Evolutionary conservation across 2,329 filamentous ascomycete species (phyloP), one percentile per base, ranked within the genome.

Genomic region (Aschersonia sp.): DNA sequence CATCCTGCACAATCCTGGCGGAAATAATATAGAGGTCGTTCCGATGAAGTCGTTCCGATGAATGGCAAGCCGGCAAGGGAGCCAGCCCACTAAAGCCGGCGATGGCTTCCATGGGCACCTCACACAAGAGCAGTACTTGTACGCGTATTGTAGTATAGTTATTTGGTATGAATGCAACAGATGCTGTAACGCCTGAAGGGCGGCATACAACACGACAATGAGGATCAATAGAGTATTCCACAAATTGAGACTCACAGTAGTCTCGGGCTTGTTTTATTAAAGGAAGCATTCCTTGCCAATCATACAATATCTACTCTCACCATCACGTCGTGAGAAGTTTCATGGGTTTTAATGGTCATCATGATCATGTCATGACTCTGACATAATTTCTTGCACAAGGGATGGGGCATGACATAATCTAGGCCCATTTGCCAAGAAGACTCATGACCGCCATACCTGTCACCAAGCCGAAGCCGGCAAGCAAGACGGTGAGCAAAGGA

Each of bases 341-440:
- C 20, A 20, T 20, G 20, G 20, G 20, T 20, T 20, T 20, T 20
- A 20, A 20, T 20, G 20, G 20, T 20, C 20, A 20, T 20, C 20
- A 20, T 20, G 20, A 20, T 20, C 20, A 20, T 20, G 20, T 20
- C 20, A 38, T 28, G 40, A 20, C 20, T 9, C n/a, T 42, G 40
- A 12, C n/a, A 42, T 42, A n/a, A 42, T 42, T 38, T 38, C 7
- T 38, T 7, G 12, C 35, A 3, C 7, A 38, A 38, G 12, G 12
- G 12, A 4, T 12, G 12, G 12, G 35, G 4, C 7, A 38, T 12
- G 40, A 38, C 7, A 38, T 38, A 7, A 38, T 46, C 62, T 60
- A 84, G 31, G 84, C 83, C 84, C 84, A 89, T 59, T 86, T 87
- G 0, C 83, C 84, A 30, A 89, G 64, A 29, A 88, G 59, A 49